These are phyloP conservation scores for Solanum arcanum DNA, from an alignment of 257 asterid species.

Conservation along the genomic window DNA sequence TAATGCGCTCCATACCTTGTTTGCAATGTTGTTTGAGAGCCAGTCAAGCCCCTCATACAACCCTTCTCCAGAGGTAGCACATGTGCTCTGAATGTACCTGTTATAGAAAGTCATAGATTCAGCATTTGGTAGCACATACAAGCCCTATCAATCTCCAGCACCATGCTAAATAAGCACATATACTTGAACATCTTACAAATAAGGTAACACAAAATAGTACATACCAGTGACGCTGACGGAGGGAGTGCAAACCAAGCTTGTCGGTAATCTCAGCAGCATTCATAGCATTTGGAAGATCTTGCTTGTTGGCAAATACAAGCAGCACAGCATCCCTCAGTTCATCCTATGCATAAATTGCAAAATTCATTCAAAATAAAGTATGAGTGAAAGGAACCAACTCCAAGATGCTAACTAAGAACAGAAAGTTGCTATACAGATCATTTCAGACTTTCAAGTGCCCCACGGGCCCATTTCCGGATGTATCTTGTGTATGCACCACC, in stretches of 20 bases:
- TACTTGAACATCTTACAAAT: neutral
- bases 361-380: neutral
- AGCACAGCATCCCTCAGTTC: constrained; percentile 67
- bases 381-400: neutral
- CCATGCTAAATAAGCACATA: neutral
- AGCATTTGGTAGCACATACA: neutral
- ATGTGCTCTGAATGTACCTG: constrained; percentile 72
- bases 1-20: constrained; percentile 26
- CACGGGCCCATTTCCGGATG: neutral
- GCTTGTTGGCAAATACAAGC: constrained; percentile 64
- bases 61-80: constrained; percentile 70
- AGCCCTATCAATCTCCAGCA: neutral
- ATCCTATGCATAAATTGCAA: constrained; percentile 15
- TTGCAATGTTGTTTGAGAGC: constrained; percentile 68
- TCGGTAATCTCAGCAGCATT: constrained; percentile 66
- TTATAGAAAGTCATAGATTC: neutral
- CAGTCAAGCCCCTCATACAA: constrained; percentile 63
- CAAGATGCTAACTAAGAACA: neutral
- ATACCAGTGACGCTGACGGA: constrained; percentile 62
- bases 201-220: neutral
- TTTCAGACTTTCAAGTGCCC: neutral
- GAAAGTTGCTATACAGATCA: neutral
- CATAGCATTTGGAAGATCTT: constrained; percentile 73
- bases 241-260: constrained; percentile 70
- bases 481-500: neutral